Evolutionary conservation across 2,329 filamentous ascomycete genomes (phyloP).

Genomic region (Calonectria naviculata): DNA sequence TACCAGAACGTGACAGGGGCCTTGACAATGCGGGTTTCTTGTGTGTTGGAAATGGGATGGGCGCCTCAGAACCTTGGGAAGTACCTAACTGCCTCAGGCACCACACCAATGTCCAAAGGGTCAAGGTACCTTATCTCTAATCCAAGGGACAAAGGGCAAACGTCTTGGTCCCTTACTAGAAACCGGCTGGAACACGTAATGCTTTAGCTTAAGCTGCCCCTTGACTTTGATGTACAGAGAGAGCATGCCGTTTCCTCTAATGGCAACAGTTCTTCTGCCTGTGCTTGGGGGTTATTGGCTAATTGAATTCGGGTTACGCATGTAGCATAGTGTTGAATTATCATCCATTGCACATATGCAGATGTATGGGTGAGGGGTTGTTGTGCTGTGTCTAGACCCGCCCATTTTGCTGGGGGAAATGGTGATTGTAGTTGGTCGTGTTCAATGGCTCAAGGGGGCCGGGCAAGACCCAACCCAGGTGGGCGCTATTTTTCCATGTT

Average conservation of each 20-base stretch:
- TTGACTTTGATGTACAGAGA: not conserved
- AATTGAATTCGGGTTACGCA: not conserved
- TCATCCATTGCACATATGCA: too few relatives aligned
- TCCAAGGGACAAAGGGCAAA: not conserved
- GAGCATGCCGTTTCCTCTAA: not conserved
- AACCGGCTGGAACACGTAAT: not conserved
- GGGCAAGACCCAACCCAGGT: not conserved
- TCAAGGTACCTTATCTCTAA: not conserved
- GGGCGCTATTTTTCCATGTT: slow-evolving; percentile 12
- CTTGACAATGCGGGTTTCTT: not conserved
- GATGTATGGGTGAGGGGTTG: too few relatives aligned
- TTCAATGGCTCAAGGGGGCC: slow-evolving; percentile 1
- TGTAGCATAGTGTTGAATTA: not conserved
- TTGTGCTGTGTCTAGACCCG: not conserved
- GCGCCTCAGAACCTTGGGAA: not conserved
- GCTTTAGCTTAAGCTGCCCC: not conserved
- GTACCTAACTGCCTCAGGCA: not conserved
- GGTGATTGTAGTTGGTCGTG: not conserved
- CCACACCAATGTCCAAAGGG: not conserved
- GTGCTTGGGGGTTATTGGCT: not conserved
- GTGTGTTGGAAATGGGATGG: not conserved
- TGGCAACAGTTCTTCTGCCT: too few relatives aligned
- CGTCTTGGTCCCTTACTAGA: not conserved
- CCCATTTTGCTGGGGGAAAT: not conserved
- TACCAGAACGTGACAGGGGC: not conserved